Evolutionary conservation across 139 green algal genomes (phyloP), one percentile per base, ranked within the genome.

Genomic region (Penium margaritaceum): DNA sequence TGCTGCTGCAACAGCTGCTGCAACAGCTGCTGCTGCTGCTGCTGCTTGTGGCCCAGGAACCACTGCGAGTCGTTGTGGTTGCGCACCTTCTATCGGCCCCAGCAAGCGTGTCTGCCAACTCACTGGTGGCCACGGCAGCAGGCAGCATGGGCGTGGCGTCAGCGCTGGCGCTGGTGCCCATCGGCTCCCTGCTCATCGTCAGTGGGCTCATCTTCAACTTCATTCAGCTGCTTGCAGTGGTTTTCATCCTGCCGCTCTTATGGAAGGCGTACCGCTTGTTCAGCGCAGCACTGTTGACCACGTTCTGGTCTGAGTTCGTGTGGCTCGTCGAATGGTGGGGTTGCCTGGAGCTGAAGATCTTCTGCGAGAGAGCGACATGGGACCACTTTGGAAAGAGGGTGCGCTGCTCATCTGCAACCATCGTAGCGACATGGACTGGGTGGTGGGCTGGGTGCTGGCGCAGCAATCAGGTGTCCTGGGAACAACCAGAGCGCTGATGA

Each of bases 351-450:
- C 57, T 76, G 15, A 75, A 55, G 62, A 30, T 29, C 9, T 51
- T 51, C 7, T 7, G 55, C 9, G 55, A n/a, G n/a, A n/a, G n/a
- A n/a, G n/a, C n/a, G n/a, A n/a, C n/a, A 7, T 29, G 12, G 9
- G 55, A 33, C 58, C 19, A 36, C 17, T 64, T 76, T 64, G 47
- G 4, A 74, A 64, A 19, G 73, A 80, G 39, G 12, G 67, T 32
- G 63, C 46, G 4, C 34, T 80, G 37, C 4, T 80, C 5, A 44
- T 80, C 12, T 74, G 41, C 64, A 80, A 80, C 34, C 73, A 80
- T 53, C 73, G 73, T 4, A 80, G 73, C 36, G 73, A 80, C 34
- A 38, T 80, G 33, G 73, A 80, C 21, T 80, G 73, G 73, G 46
- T 80, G 7, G 51, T 76, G 14, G 73, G 73, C 41, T 80, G 73